Evolutionary conservation across 2,329 filamentous ascomycete genomes (phyloP).

Genomic region (Arthrobotrys sinensis): DNA sequence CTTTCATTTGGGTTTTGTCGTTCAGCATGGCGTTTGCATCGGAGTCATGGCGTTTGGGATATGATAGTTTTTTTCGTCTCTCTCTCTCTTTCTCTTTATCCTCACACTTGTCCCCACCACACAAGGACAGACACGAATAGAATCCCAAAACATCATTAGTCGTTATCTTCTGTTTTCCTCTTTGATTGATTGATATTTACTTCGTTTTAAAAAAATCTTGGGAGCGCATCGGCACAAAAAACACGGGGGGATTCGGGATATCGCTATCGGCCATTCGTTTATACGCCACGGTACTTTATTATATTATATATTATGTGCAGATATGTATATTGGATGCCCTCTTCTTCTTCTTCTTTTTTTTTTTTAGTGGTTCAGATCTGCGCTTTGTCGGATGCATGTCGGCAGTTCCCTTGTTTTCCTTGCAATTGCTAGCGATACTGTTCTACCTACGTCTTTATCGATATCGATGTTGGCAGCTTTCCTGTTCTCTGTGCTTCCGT

Average conservation of each 20-base stretch:
- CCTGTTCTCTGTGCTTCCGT: background rate
- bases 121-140: constrained; percentile 1
- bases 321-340: constrained; percentile 3
- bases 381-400: background rate
- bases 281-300: background rate
- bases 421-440: no score
- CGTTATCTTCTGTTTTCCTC: constrained; percentile 15
- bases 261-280: constrained; percentile 45
- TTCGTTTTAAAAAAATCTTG: constrained; percentile 34
- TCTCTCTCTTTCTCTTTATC: constrained; percentile 14
- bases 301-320: background rate
- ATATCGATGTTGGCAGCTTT: constrained; percentile 3
- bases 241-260: constrained; percentile 23
- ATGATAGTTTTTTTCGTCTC: constrained; percentile 6
- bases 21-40: constrained; percentile 51
- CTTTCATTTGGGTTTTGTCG: constrained; percentile 17
- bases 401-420: background rate
- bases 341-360: background rate
- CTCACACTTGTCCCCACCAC: background rate
- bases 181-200: constrained; percentile 3
- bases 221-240: constrained; percentile 55
- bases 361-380: background rate
- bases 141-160: constrained; percentile 30
- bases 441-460: background rate
- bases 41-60: constrained; percentile 49